Evolutionary conservation across 192 early-diverging fungal genomes (phyloP).

Genomic region (Phlyctochytrium bullatum): DNA sequence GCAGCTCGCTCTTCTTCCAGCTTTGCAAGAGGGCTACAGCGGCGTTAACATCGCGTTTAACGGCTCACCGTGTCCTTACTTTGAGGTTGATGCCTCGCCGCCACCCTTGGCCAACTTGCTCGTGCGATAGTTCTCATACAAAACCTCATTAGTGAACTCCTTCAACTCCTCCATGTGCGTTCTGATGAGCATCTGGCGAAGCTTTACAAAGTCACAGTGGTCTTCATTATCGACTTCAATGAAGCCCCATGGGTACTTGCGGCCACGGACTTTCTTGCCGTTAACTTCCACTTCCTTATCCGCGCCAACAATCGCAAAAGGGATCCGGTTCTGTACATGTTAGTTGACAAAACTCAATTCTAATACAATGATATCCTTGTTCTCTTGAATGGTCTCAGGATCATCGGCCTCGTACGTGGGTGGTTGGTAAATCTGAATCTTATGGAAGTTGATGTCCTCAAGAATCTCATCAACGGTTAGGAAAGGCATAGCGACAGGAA

Average conservation of each 20-base stretch:
- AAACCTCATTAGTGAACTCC: constrained; percentile 60
- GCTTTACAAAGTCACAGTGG: constrained; percentile 62
- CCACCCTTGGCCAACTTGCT: constrained; percentile 47
- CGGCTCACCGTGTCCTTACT: too few species aligned
- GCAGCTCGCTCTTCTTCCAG: constrained; percentile 88
- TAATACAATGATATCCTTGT: constrained; percentile 82
- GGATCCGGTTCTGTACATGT: constrained; percentile 45
- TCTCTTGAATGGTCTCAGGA: constrained; percentile 95
- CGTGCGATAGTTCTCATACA: constrained; percentile 62
- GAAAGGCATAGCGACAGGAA: neutral
- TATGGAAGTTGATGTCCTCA: constrained; percentile 90
- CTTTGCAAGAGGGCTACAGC: constrained; percentile 49
- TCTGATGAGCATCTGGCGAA: constrained; percentile 62
- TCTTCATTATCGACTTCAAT: constrained; percentile 62
- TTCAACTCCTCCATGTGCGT: constrained; percentile 78
- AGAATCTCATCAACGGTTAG: constrained; percentile 57
- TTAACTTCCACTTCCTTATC: constrained; percentile 56
- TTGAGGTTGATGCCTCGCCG: constrained; percentile 19
- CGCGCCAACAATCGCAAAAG: constrained; percentile 59
- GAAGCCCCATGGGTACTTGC: constrained; percentile 64
- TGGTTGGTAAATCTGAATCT: constrained; percentile 96
- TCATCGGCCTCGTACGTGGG: constrained; percentile 92
- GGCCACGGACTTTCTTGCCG: constrained; percentile 54
- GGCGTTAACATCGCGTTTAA: constrained; percentile 5
- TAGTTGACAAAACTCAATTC: neutral